A percentile compares a stretch with the other conserved stretches of the same genome.
Conservation (phyloP, 257 asterid species). For the Nicotiana attenuata region DNA sequence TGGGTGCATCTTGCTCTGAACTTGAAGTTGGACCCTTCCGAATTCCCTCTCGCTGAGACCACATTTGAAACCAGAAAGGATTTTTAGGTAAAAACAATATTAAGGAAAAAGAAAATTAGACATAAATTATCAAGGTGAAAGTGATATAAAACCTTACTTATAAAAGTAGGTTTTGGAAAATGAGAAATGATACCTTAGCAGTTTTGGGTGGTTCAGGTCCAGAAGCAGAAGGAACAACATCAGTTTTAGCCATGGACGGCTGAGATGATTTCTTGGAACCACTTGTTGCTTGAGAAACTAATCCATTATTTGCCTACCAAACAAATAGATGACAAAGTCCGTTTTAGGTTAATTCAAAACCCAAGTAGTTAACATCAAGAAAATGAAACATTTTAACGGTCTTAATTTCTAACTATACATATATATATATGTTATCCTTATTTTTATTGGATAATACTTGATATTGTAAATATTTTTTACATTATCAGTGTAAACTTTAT, state of each 20-base stretch:
- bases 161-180: background rate
- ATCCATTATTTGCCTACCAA: constrained; percentile 51
- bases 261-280: constrained; percentile 72
- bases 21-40: constrained; percentile 57
- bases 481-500: background rate
- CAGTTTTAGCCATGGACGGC: constrained; percentile 62
- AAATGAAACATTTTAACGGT: background rate
- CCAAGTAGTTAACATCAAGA: background rate
- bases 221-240: constrained; percentile 20
- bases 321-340: constrained; percentile 20
- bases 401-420: background rate
- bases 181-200: constrained; percentile 47
- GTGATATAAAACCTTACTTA: background rate
- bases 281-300: constrained; percentile 44
- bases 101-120: background rate
- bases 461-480: background rate
- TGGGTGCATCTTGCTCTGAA: constrained; percentile 66
- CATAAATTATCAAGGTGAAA: background rate
- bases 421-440: background rate
- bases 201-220: constrained; percentile 52
- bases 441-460: background rate
- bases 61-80: constrained; percentile 6
- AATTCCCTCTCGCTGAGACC: constrained; percentile 64
- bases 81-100: background rate
- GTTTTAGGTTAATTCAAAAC: background rate